Base-by-base conservation (phyloP, 2,329 filamentous ascomycete species). In the Phoma sp. region DNA sequence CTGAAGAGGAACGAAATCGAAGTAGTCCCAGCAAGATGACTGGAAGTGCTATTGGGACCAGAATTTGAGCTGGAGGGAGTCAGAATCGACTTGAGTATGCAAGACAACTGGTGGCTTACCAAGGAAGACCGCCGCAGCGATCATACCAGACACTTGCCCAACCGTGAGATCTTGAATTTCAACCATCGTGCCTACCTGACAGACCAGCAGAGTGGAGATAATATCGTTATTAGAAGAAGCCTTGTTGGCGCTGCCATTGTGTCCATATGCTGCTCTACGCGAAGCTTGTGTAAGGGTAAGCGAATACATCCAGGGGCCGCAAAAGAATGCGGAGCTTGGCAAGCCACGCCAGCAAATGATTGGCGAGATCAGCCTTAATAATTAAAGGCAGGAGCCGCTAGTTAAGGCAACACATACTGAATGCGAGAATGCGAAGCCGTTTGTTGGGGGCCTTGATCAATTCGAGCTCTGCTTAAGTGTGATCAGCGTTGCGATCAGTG, bases 91-190 rank as follows among this genome's bases (percentile, higher is more conserved):
- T 9, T n/a, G 6, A 14, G 4, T 5, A 14, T 14, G 20, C 5
- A 20, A 20, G 21, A 1, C 11, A n/a, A 15, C 6, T 60, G 20
- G 15, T 3, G 2, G 14, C 2, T 17, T 62, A 73, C 71, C 57
- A 14, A 76, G 30, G 47, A 73, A 72, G 26, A 77, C 64, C 11
- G 59, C 72, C 2, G 74, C 73, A 18, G 75, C 75, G 40, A 79
- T 77, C 32, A 77, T 67, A 47, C 75, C 77, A 30, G 76, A 75
- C 14, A 77, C 73, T 48, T 77, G 63, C 38, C 72, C 75, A 26
- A 78, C 64, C 2, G 74, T 76, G 15, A 64, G 42, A 46, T 59
- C 57, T 11, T 61, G 33, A 28, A 61, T 36, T 11, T 25, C 17
- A 14, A 58, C 9, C 57, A 60, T 59, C 7, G 7, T 46, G 42